phyloP scores from a whole-genome alignment of 1,284 basidiomycete genomes.

The Trametes pubescens region DNA sequence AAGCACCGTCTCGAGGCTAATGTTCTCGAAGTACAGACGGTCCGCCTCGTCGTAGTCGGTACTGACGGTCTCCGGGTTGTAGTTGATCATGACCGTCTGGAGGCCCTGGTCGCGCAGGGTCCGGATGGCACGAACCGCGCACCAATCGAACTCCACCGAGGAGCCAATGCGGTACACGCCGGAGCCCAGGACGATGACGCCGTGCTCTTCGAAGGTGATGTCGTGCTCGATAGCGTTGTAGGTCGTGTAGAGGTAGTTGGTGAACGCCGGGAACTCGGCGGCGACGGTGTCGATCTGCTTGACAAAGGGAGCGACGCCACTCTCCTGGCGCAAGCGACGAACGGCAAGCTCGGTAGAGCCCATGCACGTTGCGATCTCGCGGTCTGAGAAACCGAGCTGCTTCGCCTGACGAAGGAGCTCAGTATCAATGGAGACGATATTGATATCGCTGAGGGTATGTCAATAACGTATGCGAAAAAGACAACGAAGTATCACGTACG shows the following conservation, averaged over 20 bases:
- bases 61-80: conserved; percentile 98
- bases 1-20: conserved; percentile 94
- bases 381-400: conserved; percentile 96
- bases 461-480: background rate
- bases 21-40: conserved; percentile 98
- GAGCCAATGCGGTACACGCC: conserved; percentile 99
- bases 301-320: conserved; percentile 88
- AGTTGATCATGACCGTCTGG: conserved; percentile 99
- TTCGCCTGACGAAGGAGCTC: conserved; percentile 86
- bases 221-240: conserved; percentile 97
- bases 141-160: conserved; percentile 99
- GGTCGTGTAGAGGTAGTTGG: conserved; percentile 98
- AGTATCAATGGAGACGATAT: conserved; percentile 72
- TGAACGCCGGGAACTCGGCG: conserved; percentile 98
- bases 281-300: conserved; percentile 99
- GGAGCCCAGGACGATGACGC: conserved; percentile 97
- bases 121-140: conserved; percentile 96
- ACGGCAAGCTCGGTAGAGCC: conserved; percentile 91
- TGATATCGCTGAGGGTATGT: conserved; percentile 59
- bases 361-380: conserved; percentile 84
- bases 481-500: conserved; percentile 55
- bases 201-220: conserved; percentile 87
- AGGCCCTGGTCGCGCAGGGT: conserved; percentile 95
- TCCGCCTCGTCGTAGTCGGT: conserved; percentile 99
- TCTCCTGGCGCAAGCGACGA: conserved; percentile 86